phyloP scores from a whole-genome alignment of 352 stramenopile species.

The Pythium coloratum region DNA sequence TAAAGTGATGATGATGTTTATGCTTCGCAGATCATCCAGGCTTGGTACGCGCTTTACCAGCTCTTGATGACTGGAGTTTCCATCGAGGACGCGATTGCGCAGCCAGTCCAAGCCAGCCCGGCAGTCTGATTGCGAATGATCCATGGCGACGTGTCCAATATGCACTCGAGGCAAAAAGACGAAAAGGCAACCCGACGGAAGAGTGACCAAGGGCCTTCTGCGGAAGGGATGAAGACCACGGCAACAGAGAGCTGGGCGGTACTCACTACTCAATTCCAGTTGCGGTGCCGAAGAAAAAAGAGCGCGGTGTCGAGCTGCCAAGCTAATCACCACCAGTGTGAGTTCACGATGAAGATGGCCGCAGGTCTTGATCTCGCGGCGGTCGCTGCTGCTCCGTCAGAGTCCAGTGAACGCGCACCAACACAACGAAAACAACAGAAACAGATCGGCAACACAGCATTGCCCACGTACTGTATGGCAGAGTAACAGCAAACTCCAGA shows the following conservation, averaged over 20 bases:
- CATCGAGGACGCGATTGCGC: conserved; percentile 23
- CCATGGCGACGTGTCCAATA: conserved; percentile 15
- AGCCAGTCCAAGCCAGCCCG: background rate
- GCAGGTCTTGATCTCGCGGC: background rate
- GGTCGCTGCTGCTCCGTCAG: background rate
- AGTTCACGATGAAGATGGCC: no score
- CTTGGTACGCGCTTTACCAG: conserved; percentile 39
- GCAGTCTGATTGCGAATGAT: conserved; percentile 4
- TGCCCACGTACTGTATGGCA: conserved; percentile 3
- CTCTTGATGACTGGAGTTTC: conserved; percentile 30
- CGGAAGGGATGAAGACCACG: no score
- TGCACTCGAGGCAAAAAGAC: background rate
- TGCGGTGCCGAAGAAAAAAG: background rate
- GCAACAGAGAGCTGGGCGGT: background rate
- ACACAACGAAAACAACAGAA: background rate
- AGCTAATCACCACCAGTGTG: background rate
- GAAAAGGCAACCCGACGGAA: conserved; percentile 6
- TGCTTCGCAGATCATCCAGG: conserved; percentile 36
- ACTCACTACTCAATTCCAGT: background rate
- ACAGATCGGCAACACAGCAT: background rate
- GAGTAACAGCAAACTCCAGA: conserved; percentile 4
- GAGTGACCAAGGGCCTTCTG: background rate
- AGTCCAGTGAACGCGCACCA: background rate
- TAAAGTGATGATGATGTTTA: background rate
- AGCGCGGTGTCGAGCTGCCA: background rate